These are phyloP conservation scores for Sutorius australiensis DNA, from an alignment of 768 basidiomycete genomes.

Conservation along the genomic window DNA sequence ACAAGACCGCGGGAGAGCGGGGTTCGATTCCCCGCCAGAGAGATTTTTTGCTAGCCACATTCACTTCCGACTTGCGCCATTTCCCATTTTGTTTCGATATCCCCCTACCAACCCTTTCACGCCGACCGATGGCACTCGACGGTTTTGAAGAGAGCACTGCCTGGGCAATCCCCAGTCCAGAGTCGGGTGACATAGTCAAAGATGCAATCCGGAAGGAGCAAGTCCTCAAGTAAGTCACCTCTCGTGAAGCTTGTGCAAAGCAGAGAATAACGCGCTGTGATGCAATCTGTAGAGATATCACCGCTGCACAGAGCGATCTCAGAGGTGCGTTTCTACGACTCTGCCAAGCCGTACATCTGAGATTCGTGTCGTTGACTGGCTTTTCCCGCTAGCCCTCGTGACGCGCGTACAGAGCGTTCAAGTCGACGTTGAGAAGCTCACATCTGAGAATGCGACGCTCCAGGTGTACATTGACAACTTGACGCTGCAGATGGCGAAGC, in stretches of 20 bases:
- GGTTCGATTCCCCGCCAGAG: slow-evolving; percentile 49
- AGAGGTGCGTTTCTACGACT: slow-evolving; percentile 46
- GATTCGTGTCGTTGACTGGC: not conserved
- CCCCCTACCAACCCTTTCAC: not conserved
- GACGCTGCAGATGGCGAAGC: slow-evolving; percentile 81
- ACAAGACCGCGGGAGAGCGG: slow-evolving; percentile 37
- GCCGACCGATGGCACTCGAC: slow-evolving; percentile 42
- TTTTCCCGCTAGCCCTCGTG: slow-evolving; percentile 50
- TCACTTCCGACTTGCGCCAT: not conserved
- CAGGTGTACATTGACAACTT: slow-evolving; percentile 90
- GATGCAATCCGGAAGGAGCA: slow-evolving; percentile 78
- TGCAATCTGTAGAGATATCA: slow-evolving; percentile 55
- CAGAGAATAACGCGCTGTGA: not conserved
- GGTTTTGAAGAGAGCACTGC: slow-evolving; percentile 39
- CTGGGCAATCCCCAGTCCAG: slow-evolving; percentile 47
- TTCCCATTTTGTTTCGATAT: not conserved
- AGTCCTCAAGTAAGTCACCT: slow-evolving; percentile 59
- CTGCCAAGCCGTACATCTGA: not conserved
- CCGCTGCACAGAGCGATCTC: slow-evolving; percentile 72
- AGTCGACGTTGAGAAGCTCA: slow-evolving; percentile 75
- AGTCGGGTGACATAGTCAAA: slow-evolving; percentile 60
- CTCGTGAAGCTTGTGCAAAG: not conserved
- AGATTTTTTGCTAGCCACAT: slow-evolving; percentile 13
- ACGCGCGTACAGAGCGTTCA: slow-evolving; percentile 66
- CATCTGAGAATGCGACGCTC: slow-evolving; percentile 74